A percentile compares a stretch with the other conserved stretches of the same genome.
Conservation (phyloP, 371 early-diverging fungal genomes). For the Nosema muscidifuracis region DNA sequence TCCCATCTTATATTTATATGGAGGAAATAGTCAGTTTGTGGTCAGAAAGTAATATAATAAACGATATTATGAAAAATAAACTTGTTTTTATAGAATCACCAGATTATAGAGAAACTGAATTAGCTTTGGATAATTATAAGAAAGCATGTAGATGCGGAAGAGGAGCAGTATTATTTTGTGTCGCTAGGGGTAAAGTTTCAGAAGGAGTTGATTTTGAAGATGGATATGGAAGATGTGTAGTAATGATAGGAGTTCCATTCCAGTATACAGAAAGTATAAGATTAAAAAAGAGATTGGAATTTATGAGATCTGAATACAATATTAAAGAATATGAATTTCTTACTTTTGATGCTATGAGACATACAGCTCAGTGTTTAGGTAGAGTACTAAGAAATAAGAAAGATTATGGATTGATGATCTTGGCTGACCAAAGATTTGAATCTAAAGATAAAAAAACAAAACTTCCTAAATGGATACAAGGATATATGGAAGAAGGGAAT, state of each 20-base stretch:
- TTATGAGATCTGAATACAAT: slow-evolving; percentile 77
- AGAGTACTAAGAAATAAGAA: slow-evolving; percentile 91
- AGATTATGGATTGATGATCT: slow-evolving; percentile 97
- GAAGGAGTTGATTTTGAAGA: slow-evolving; percentile 99
- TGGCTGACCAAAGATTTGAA: slow-evolving; percentile 94
- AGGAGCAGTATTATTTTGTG: slow-evolving; percentile 91
- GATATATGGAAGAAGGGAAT: slow-evolving; percentile 77
- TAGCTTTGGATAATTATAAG: slow-evolving; percentile 87
- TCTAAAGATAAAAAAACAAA: slow-evolving; percentile 83
- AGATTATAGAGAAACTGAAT: slow-evolving; percentile 89
- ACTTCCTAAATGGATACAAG: slow-evolving; percentile 92
- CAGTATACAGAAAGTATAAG: slow-evolving; percentile 86
- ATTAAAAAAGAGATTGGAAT: slow-evolving; percentile 78
- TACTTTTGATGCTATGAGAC: slow-evolving; percentile 97
- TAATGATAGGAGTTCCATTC: slow-evolving; percentile 93
- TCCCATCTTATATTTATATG: slow-evolving; percentile 96
- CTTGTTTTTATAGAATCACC: slow-evolving; percentile 96
- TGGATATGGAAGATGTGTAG: slow-evolving; percentile 86
- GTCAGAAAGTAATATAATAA: slow-evolving; percentile 72
- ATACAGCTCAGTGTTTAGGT: slow-evolving; percentile 94
- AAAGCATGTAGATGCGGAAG: slow-evolving; percentile 92
- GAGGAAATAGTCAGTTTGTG: slow-evolving; percentile 94
- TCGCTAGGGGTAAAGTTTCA: slow-evolving; percentile 97
- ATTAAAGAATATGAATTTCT: slow-evolving; percentile 95
- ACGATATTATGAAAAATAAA: slow-evolving; percentile 84